Evolutionary conservation across 192 early-diverging fungal species (phyloP), one percentile per base, ranked within the genome.

Genomic region (Allomyces macrogynus): DNA sequence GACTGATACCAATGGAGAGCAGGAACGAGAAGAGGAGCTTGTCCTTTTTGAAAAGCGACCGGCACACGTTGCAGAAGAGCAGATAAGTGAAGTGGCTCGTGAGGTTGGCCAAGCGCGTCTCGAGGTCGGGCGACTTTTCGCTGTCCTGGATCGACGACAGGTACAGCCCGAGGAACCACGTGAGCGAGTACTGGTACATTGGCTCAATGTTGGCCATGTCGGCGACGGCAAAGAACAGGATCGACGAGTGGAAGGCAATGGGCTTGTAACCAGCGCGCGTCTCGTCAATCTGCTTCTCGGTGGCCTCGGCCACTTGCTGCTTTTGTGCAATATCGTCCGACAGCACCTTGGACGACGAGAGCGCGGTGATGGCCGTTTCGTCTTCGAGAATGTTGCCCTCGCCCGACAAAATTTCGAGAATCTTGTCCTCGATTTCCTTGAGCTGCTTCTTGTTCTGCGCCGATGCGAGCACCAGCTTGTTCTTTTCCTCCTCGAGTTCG

Each of bases 381-480:
- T 84, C 84, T 69, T 84, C 81, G 8, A 84, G 70, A 74, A 84
- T 84, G 64, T 84, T 84, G 43, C 82, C 82, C 65, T 84, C 82
- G 7, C 77, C 76, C 5, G 81, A 81, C 20, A 84, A 73, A 66
- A 84, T 84, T 43, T 74, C 68, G 62, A 84, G 64, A 61, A 84
- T 84, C 64, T 80, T 74, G 66, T 84, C 82, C 65, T 84, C 82
- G 61, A 84, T 84, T 66, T 84, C 82, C 68, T 84, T 84, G 25
- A 84, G 67, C 57, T 77, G 77, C 64, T 78, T 79, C 63, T 82
- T 80, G 66, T 84, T 84, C 54, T 84, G 81, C 23, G 82, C 81
- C 54, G 72, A 72, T 61, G 80, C 79, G 23, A 83, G 71, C 44
- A 84, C 78, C 7, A 84, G 72, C 73, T 84, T 81, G 18, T 77